Conservation (phyloP, 2,329 filamentous ascomycete genomes). For the Stagonosporopsis chrysanthemi region DNA sequence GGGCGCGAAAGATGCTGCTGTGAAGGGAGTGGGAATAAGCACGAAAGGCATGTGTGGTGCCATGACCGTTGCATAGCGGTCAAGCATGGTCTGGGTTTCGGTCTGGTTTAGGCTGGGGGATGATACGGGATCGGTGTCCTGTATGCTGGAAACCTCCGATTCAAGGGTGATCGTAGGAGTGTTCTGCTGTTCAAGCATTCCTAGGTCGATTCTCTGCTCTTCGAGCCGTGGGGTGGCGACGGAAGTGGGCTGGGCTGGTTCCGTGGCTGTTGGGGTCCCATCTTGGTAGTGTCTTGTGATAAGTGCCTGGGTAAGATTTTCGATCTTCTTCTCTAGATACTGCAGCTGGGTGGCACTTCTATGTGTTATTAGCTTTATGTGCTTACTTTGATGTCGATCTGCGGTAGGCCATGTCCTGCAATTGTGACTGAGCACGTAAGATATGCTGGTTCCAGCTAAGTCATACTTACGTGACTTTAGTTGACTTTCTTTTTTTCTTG, state of each 20-base stretch:
- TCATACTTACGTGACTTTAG: neutral
- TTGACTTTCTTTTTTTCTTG: neutral
- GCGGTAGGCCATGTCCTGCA: neutral
- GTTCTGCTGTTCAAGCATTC: neutral
- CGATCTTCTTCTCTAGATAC: neutral
- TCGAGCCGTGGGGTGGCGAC: neutral
- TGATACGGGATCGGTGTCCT: neutral
- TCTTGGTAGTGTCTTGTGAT: neutral
- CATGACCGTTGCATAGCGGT: slow-evolving; percentile 2
- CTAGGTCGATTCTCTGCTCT: too few species aligned
- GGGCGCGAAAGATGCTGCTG: neutral
- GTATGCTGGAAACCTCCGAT: neutral
- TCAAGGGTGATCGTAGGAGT: neutral
- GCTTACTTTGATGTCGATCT: too few species aligned
- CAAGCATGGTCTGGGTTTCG: neutral
- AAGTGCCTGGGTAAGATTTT: neutral
- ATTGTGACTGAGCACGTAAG: too few species aligned
- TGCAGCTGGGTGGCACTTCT: neutral
- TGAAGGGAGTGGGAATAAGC: neutral
- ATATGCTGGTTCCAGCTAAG: too few species aligned
- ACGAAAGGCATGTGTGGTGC: slow-evolving; percentile 5
- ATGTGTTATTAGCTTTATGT: too few species aligned
- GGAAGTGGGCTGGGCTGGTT: neutral
- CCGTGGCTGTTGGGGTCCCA: neutral
- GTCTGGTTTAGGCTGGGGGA: neutral